Conservation (phyloP, 257 asterid species). For the Salvia hispanica region DNA sequence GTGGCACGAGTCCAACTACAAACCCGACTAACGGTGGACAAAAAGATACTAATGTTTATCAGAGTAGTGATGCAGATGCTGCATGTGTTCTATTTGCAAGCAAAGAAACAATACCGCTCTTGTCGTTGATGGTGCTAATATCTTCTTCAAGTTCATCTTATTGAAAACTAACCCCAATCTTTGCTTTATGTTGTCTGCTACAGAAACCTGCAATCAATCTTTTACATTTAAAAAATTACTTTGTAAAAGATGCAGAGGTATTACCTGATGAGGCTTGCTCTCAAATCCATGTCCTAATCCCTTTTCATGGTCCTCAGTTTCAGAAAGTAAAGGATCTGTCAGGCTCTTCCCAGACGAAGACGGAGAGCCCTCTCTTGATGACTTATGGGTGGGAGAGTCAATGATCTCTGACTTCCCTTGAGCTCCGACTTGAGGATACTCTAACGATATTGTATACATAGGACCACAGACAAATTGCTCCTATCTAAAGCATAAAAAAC, state of each 20-base stretch:
- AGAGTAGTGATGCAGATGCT: not conserved
- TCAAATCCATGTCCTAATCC: constrained; percentile 40
- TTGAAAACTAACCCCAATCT: constrained; percentile 34
- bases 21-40: constrained; percentile 67
- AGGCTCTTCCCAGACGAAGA: constrained; percentile 35
- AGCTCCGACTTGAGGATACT: constrained; percentile 53
- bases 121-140: constrained; percentile 78
- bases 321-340: constrained; percentile 62
- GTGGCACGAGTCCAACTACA: constrained; percentile 72
- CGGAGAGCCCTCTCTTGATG: no score
- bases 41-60: not conserved
- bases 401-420: constrained; percentile 57
- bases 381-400: constrained; percentile 43
- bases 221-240: constrained; percentile 19
- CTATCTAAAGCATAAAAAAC: constrained; percentile 50
- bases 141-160: constrained; percentile 68
- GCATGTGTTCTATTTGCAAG: constrained; percentile 7
- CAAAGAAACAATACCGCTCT: constrained; percentile 64
- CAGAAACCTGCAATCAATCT: constrained; percentile 50
- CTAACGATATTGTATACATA: constrained; percentile 78
- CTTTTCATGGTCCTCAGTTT: constrained; percentile 39
- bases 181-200: constrained; percentile 40
- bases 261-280: constrained; percentile 51
- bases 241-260: not conserved
- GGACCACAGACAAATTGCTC: constrained; percentile 83